Evolutionary conservation across 2,329 filamentous ascomycete species (phyloP).

Genomic region (Talaromyces sp.): DNA sequence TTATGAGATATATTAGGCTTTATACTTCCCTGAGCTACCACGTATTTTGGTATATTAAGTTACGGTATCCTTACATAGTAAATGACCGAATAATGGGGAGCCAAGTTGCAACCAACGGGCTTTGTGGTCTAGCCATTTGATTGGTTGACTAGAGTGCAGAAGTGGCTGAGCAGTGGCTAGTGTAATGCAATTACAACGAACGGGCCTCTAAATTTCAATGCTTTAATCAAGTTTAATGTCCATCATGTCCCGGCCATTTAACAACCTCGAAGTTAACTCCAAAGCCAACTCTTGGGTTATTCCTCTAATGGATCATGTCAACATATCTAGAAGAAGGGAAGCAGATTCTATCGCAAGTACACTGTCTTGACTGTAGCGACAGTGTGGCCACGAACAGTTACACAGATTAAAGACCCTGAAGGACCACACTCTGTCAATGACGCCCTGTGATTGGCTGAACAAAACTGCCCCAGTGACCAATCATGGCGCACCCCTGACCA

Average conservation of each 20-base stretch:
- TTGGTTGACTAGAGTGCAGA: neutral
- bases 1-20: no score
- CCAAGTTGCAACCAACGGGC: neutral
- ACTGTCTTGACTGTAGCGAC: no score
- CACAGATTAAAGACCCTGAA: neutral
- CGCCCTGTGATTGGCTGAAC: constrained; percentile 4
- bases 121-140: no score
- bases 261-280: neutral
- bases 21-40: no score
- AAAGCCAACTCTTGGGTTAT: neutral
- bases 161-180: constrained; percentile 6
- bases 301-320: neutral
- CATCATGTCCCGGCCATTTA: neutral
- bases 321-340: neutral
- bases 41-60: no score
- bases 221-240: neutral
- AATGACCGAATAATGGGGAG: neutral
- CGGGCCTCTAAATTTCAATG: neutral
- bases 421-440: neutral
- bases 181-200: neutral
- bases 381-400: neutral
- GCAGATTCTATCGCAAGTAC: neutral
- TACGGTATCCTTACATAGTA: no score
- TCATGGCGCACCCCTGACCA: constrained; percentile 5
- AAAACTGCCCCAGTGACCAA: neutral